Evolutionary conservation across 73 alveolate genomes (phyloP).

Genomic region (Tetrahymena borealis): DNA sequence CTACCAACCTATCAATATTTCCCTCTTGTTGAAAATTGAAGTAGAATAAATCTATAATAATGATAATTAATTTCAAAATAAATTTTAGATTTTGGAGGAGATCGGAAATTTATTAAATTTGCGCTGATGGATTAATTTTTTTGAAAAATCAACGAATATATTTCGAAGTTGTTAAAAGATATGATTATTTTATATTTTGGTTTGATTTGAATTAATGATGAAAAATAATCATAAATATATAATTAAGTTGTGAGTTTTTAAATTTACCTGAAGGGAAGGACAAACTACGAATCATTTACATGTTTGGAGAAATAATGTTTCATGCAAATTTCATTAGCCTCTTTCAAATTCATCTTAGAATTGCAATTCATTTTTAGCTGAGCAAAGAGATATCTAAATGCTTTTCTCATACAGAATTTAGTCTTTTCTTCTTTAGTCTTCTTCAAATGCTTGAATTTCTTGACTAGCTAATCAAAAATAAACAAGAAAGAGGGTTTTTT

Average conservation of each 20-base stretch:
- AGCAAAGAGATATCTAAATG: not conserved
- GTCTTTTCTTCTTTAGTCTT: not conserved
- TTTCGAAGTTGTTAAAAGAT: too few species aligned
- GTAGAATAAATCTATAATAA: too few species aligned
- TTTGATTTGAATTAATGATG: too few species aligned
- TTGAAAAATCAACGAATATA: too few species aligned
- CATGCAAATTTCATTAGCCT: not conserved
- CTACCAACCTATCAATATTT: too few species aligned
- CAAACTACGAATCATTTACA: not conserved
- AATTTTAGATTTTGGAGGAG: too few species aligned
- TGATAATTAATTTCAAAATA: too few species aligned
- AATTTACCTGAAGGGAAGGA: not conserved
- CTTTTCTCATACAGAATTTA: not conserved
- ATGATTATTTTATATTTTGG: too few species aligned
- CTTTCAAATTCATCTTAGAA: not conserved
- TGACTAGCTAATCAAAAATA: not conserved
- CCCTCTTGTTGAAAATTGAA: too few species aligned
- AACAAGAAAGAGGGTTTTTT: not conserved
- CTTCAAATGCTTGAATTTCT: not conserved
- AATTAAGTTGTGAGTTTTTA: not conserved
- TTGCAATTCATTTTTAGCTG: not conserved
- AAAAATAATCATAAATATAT: not conserved
- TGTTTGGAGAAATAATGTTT: not conserved
- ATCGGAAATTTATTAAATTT: too few species aligned
- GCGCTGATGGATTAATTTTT: too few species aligned